Evolutionary conservation across 495 filamentous ascomycete genomes (phyloP).

Genomic region (Podospora conica): DNA sequence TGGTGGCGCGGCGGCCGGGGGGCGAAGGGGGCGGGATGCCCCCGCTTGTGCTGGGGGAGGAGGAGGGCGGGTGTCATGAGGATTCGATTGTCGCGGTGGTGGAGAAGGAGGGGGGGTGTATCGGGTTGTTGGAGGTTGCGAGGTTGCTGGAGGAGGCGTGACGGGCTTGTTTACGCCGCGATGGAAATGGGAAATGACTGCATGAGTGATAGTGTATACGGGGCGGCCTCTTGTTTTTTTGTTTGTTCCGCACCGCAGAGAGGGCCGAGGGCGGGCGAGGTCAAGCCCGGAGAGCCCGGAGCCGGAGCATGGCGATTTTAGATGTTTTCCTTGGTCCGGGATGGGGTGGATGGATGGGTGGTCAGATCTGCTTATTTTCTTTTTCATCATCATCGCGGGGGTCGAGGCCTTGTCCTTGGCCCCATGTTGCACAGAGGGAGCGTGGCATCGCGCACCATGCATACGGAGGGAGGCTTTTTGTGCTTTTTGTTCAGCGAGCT

Average conservation of each 20-base stretch:
- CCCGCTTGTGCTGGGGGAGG: background rate
- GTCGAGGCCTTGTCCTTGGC: background rate
- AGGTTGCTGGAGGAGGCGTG: conserved; percentile 22
- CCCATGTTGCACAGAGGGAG: background rate
- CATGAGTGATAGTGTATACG: conserved; percentile 1
- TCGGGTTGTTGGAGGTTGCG: conserved; percentile 42
- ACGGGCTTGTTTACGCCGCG: background rate
- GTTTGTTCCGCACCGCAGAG: background rate
- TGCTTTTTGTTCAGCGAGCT: background rate
- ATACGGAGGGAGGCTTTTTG: background rate
- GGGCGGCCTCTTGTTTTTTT: background rate
- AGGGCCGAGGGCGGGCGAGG: no score
- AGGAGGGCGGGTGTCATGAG: conserved; percentile 22
- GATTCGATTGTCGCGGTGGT: conserved; percentile 41
- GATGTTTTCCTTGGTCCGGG: background rate
- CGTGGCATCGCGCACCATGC: background rate
- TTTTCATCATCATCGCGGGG: background rate
- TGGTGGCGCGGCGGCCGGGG: conserved; percentile 15
- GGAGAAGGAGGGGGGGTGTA: conserved; percentile 34
- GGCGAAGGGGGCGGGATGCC: background rate
- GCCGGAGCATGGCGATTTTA: background rate
- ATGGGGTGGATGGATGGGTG: no score
- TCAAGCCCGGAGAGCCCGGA: background rate
- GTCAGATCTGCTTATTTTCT: background rate
- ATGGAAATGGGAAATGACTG: conserved; percentile 1